Evolutionary conservation across 495 filamentous ascomycete genomes (phyloP).

Genomic region (Aspergillus campestris): DNA sequence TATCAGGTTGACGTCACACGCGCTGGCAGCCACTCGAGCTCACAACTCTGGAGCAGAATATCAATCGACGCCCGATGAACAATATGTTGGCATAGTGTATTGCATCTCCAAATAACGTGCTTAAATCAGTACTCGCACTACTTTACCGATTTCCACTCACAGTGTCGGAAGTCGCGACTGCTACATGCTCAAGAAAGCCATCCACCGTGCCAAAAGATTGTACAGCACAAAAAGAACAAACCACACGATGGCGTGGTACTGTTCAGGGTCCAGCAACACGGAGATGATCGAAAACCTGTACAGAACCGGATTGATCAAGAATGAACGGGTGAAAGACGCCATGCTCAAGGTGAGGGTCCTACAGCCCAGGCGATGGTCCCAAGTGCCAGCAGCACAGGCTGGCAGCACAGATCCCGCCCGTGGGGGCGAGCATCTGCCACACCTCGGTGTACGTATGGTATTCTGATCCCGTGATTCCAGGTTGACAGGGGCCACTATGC

Average conservation of each 20-base stretch:
- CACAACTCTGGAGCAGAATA: neutral
- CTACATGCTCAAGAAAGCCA: neutral
- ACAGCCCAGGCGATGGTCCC: neutral
- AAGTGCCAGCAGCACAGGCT: too few relatives aligned
- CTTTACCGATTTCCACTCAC: neutral
- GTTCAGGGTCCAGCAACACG: conserved; percentile 67
- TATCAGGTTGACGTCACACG: too few relatives aligned
- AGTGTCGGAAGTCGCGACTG: too few relatives aligned
- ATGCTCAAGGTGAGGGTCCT: conserved; percentile 56
- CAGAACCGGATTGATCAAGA: conserved; percentile 61
- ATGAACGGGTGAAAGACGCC: conserved; percentile 61
- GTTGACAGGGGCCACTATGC: conserved; percentile 86
- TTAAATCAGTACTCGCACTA: neutral
- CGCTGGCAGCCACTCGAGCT: neutral
- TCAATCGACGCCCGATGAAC: neutral
- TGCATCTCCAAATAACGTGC: neutral
- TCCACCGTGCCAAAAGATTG: neutral
- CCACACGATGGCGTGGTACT: conserved; percentile 81
- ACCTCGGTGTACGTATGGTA: too few relatives aligned
- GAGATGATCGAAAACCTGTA: conserved; percentile 75
- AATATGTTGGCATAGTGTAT: conserved; percentile 1
- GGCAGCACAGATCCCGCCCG: too few relatives aligned
- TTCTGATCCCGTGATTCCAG: conserved; percentile 26
- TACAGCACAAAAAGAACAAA: conserved; percentile 6
- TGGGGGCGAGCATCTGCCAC: too few relatives aligned